Conservation (phyloP, 495 filamentous ascomycete genomes). For the Parmelia sp. region DNA sequence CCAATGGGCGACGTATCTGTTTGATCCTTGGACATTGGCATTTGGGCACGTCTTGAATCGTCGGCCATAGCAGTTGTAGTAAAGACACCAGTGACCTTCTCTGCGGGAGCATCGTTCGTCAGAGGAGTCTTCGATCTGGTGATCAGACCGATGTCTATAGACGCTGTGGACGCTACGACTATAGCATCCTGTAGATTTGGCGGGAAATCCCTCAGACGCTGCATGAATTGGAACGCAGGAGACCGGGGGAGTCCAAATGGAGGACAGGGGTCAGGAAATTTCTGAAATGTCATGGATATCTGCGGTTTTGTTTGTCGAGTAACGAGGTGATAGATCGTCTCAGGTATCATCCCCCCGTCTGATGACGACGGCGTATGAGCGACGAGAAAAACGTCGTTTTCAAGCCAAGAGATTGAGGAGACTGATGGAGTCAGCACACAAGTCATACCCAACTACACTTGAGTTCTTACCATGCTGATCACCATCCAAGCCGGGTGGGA, state of each 20-base stretch:
- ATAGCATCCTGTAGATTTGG: slow-evolving; percentile 73
- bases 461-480: slow-evolving; percentile 58
- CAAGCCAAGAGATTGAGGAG: slow-evolving; percentile 81
- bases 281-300: slow-evolving; percentile 58
- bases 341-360: slow-evolving; percentile 49
- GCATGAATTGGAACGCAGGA: slow-evolving; percentile 68
- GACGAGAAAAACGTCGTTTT: slow-evolving; percentile 76
- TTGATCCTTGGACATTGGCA: slow-evolving; percentile 59
- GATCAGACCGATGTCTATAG: slow-evolving; percentile 68
- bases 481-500: slow-evolving; percentile 59
- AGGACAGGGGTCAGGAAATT: slow-evolving; percentile 62
- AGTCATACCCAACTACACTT: neutral
- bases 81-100: slow-evolving; percentile 57
- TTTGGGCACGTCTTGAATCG: slow-evolving; percentile 68
- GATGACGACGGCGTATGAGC: slow-evolving; percentile 61
- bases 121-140: slow-evolving; percentile 61
- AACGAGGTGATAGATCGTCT: slow-evolving; percentile 69
- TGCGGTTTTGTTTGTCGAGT: slow-evolving; percentile 49
- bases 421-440: slow-evolving; percentile 45
- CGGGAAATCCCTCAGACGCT: slow-evolving; percentile 67
- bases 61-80: slow-evolving; percentile 65
- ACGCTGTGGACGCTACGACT: slow-evolving; percentile 73
- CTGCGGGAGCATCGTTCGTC: slow-evolving; percentile 51
- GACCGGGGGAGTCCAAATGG: slow-evolving; percentile 59
- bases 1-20: slow-evolving; percentile 75